Percentiles rank a stretch among this genome's conserved stretches.
Conservation (phyloP, 371 early-diverging fungal species). For the Mortierella polycephala region DNA sequence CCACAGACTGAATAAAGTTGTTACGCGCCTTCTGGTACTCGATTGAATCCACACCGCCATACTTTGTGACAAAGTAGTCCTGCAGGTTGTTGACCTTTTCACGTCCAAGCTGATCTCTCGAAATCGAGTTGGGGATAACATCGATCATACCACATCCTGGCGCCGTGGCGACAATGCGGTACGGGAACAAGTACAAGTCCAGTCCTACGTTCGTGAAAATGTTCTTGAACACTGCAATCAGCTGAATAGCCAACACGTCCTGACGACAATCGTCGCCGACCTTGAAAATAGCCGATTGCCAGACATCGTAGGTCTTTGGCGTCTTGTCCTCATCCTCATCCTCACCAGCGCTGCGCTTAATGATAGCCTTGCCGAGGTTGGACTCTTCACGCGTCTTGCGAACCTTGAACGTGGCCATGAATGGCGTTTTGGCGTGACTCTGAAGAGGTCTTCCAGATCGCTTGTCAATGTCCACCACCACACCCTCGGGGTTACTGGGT, state of each 20-base stretch:
- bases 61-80: conserved; percentile 95
- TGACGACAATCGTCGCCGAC: conserved; percentile 99
- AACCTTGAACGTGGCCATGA: conserved; percentile 98
- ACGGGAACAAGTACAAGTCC: conserved; percentile 97
- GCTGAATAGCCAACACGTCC: conserved; percentile 97
- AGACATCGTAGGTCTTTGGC: conserved; percentile 59
- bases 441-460: conserved; percentile 96
- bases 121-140: conserved; percentile 98
- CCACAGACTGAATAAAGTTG: conserved; percentile 96
- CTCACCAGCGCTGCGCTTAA: conserved; percentile 51
- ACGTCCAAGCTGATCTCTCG: conserved; percentile 98
- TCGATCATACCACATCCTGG: conserved; percentile 99
- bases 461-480: conserved; percentile 95
- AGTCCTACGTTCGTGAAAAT: conserved; percentile 93
- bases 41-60: conserved; percentile 93
- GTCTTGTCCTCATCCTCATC: conserved; percentile 46
- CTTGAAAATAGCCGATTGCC: conserved; percentile 98
- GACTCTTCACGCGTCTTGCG: conserved; percentile 65
- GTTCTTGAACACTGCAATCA: conserved; percentile 97
- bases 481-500: conserved; percentile 97
- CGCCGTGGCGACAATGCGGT: conserved; percentile 97
- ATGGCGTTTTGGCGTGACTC: conserved; percentile 99
- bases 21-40: conserved; percentile 92
- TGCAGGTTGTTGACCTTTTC: conserved; percentile 97
- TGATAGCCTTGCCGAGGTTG: conserved; percentile 64